phyloP scores from a whole-genome alignment of 2,329 filamentous ascomycete species.

The Exophiala spinifera region DNA sequence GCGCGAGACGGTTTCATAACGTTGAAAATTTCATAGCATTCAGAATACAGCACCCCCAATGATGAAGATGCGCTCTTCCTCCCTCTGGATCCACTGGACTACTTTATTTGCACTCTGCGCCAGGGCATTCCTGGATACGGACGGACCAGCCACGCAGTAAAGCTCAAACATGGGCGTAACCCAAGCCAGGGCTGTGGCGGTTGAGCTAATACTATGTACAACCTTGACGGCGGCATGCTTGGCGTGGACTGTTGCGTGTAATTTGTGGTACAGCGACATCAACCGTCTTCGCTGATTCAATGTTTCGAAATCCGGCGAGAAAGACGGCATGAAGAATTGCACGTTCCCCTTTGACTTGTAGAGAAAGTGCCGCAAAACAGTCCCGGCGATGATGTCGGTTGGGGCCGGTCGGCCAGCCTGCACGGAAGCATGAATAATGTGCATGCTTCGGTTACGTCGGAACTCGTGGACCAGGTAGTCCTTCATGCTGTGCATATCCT shows the following conservation, averaged over 20 bases:
- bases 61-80: constrained; percentile 93
- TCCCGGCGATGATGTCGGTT: constrained; percentile 74
- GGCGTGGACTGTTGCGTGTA: constrained; percentile 81
- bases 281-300: constrained; percentile 47
- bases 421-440: constrained; percentile 69
- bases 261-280: constrained; percentile 77
- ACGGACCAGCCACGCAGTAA: constrained; percentile 87
- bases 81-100: constrained; percentile 83
- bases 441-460: constrained; percentile 70
- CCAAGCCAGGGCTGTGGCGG: constrained; percentile 82
- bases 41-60: constrained; percentile 90
- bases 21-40: constrained; percentile 1
- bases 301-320: constrained; percentile 62
- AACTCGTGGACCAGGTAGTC: constrained; percentile 65
- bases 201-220: constrained; percentile 67
- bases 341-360: constrained; percentile 95
- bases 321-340: constrained; percentile 88
- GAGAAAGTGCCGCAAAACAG: constrained; percentile 81
- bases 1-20: background rate
- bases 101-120: constrained; percentile 85
- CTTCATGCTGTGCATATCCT: constrained; percentile 72
- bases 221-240: constrained; percentile 84
- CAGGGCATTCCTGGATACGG: constrained; percentile 59
- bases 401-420: constrained; percentile 67
- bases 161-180: constrained; percentile 87